Conservation (phyloP, 805 yeast species). For the Komagataella pseudopastoris region DNA sequence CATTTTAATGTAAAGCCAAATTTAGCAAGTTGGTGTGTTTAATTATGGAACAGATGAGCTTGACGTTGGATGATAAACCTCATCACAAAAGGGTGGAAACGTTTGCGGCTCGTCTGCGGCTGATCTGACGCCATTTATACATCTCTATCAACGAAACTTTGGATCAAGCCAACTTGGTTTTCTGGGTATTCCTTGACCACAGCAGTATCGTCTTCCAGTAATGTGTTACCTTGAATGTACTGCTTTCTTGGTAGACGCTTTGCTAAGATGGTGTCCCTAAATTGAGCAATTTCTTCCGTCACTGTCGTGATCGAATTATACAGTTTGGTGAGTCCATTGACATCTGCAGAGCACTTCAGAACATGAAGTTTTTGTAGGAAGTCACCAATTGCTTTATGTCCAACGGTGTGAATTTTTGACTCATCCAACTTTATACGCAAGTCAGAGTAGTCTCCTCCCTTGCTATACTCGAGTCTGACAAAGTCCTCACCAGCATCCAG, state of each 20-base stretch:
- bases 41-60: background rate
- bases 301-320: conserved; percentile 61
- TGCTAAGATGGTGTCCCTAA: conserved; percentile 52
- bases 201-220: conserved; percentile 16
- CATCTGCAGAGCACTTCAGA: conserved; percentile 69
- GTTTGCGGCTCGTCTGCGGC: background rate
- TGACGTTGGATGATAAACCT: background rate
- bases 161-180: conserved; percentile 62
- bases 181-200: conserved; percentile 69
- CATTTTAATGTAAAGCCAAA: background rate
- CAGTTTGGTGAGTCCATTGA: conserved; percentile 44
- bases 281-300: conserved; percentile 44
- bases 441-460: conserved; percentile 38
- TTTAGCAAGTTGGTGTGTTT: background rate
- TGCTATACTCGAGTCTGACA: conserved; percentile 34
- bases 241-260: conserved; percentile 79
- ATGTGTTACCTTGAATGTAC: conserved; percentile 71
- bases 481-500: conserved; percentile 50
- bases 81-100: background rate
- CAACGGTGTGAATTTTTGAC: conserved; percentile 49
- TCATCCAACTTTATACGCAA: conserved; percentile 46
- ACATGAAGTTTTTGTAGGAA: conserved; percentile 63
- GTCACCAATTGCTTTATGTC: conserved; percentile 61
- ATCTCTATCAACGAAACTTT: conserved; percentile 57
- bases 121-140: conserved; percentile 2